phyloP scores from a whole-genome alignment of 192 early-diverging fungal genomes.

The Helicostylum pulchrum region DNA sequence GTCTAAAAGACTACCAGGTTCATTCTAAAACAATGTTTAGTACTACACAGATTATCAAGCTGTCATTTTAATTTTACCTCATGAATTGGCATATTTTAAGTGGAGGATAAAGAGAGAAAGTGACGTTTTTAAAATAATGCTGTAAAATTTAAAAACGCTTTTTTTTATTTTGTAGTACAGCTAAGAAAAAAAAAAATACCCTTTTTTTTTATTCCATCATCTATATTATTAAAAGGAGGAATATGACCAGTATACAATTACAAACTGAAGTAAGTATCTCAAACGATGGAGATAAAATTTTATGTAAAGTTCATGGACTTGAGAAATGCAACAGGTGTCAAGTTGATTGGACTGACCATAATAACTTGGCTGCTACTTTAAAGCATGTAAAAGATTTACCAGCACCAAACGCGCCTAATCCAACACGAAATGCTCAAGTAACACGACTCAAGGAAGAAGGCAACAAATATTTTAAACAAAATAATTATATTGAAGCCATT shows the following conservation, averaged over 20 bases:
- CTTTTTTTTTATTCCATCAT: background rate
- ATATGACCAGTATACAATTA: constrained; percentile 2
- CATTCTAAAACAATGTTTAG: background rate
- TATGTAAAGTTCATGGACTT: constrained; percentile 59
- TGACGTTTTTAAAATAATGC: background rate
- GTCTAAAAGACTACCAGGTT: constrained; percentile 5
- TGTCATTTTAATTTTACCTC: constrained; percentile 4
- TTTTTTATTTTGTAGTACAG: too few species aligned
- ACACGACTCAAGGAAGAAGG: constrained; percentile 69
- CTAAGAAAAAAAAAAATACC: background rate
- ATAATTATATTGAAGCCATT: constrained; percentile 82
- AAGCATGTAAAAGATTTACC: constrained; percentile 60
- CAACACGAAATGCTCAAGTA: constrained; percentile 51
- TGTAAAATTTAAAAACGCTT: too few species aligned
- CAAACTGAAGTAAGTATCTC: constrained; percentile 19
- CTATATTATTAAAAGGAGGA: background rate
- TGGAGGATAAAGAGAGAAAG: constrained; percentile 7
- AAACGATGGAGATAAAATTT: constrained; percentile 46
- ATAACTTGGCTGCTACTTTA: constrained; percentile 62
- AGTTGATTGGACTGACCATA: constrained; percentile 60
- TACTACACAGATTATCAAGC: background rate
- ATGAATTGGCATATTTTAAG: constrained; percentile 19
- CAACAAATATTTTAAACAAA: constrained; percentile 81
- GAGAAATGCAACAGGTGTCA: constrained; percentile 63
- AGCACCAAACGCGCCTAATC: constrained; percentile 58